These are phyloP conservation scores for Saccharomyces hybrid DNA, from an alignment of 1,139 yeast species.

Conservation along the genomic window DNA sequence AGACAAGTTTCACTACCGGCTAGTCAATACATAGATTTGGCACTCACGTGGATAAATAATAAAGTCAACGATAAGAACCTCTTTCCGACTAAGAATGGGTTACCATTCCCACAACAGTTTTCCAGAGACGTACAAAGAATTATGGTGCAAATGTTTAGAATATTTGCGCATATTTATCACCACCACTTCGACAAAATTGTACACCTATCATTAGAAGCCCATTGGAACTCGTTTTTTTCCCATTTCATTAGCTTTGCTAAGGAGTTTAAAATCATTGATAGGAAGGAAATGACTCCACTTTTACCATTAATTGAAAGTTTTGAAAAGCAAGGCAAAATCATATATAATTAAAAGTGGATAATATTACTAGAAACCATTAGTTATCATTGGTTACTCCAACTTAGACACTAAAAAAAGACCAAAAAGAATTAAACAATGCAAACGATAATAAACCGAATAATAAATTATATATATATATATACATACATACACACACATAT, in stretches of 20 bases:
- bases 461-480: too few relatives aligned
- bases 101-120: constrained; percentile 86
- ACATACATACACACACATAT: not conserved
- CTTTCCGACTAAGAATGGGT: constrained; percentile 91
- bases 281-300: constrained; percentile 73
- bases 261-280: constrained; percentile 75
- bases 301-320: constrained; percentile 67
- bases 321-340: constrained; percentile 80
- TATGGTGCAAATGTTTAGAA: constrained; percentile 84
- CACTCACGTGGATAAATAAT: constrained; percentile 81
- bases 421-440: not conserved
- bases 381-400: not conserved
- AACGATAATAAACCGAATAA: not conserved
- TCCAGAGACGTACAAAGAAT: constrained; percentile 78
- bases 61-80: constrained; percentile 83
- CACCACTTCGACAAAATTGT: constrained; percentile 90
- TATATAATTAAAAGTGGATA: constrained; percentile 11
- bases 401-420: not conserved
- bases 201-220: constrained; percentile 89
- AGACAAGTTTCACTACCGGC: constrained; percentile 88
- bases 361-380: too few relatives aligned
- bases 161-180: constrained; percentile 93
- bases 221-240: constrained; percentile 97
- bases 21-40: constrained; percentile 84
- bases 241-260: constrained; percentile 83